Evolutionary conservation across 805 yeast species (phyloP), one percentile per base, ranked within the genome.

Genomic region (Wickerhamomyces chambardii): DNA sequence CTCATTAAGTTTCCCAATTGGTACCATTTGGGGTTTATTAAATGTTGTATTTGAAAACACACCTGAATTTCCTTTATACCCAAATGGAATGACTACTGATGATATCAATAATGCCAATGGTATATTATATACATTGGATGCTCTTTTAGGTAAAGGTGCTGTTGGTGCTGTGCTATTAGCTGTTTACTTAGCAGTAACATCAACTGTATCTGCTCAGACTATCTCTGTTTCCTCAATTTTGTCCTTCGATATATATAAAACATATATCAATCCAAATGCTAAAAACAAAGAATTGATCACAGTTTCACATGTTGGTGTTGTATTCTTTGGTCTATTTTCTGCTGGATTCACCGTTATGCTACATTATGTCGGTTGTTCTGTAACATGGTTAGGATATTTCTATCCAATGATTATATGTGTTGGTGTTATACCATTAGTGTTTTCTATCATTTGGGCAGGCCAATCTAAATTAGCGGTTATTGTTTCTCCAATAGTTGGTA

Each of bases 331-430:
- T 11, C 37, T 73, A 5, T 67, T 68, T 15, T 81, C 86, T 90
- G 79, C 87, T 28, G 90, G 83, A 0, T 84, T 87, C 53, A 73
- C 95, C 15, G 76, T 81, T 44, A 95, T 95, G 9, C 66, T 87
- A 33, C 71, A 73, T 59, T 83, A 86, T 48, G 94, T 90, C 15
- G 81, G 78, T 17, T 79, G 86, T 36, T 75, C 84, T 24, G 79
- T 86, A 84, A 95, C 95, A 19, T 87, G 80, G 60, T 65, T 87
- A 29, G 84, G 85, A 57, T 84, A 84, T 52, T 61, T 87, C 43
- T 85, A 85, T 95, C 96, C 96, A 36, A 75, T 86, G 37, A 81
- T 87, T 31, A 84, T 87, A 35, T 82, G 92, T 5, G 76, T 90
- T 41, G 95, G 90, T 17, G 96, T 87, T 6, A 58, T 84, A 31